Conservation (phyloP, 495 filamentous ascomycete species). For the Lophiotrema nucula region DNA sequence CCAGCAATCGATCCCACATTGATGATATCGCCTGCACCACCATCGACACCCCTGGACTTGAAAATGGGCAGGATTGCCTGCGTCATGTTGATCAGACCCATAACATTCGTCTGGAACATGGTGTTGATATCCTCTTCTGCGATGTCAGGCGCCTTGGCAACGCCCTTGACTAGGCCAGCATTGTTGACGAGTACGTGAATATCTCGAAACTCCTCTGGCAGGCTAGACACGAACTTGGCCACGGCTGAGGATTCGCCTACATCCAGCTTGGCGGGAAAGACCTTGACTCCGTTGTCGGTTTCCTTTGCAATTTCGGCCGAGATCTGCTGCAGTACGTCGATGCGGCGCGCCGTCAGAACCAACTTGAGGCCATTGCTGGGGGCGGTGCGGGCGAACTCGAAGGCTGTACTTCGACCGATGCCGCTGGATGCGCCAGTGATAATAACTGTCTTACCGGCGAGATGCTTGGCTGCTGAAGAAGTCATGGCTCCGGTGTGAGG, state of each 20-base stretch:
- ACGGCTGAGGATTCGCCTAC: slow-evolving; percentile 79
- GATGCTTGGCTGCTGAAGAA: no score
- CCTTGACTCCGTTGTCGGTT: slow-evolving; percentile 75
- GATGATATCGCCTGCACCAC: slow-evolving; percentile 90
- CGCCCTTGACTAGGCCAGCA: slow-evolving; percentile 89
- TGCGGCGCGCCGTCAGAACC: slow-evolving; percentile 79
- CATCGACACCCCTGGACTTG: slow-evolving; percentile 76
- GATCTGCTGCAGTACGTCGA: slow-evolving; percentile 72
- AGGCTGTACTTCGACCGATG: slow-evolving; percentile 80
- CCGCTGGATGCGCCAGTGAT: slow-evolving; percentile 93
- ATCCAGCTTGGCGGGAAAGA: slow-evolving; percentile 80
- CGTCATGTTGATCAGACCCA: slow-evolving; percentile 93
- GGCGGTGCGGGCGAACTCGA: slow-evolving; percentile 86
- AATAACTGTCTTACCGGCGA: slow-evolving; percentile 77
- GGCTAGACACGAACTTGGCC: slow-evolving; percentile 63
- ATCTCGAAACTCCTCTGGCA: slow-evolving; percentile 74
- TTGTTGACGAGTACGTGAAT: slow-evolving; percentile 95
- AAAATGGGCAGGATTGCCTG: slow-evolving; percentile 85
- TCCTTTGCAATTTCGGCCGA: slow-evolving; percentile 72
- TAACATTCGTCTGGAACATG: slow-evolving; percentile 92
- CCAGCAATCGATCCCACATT: slow-evolving; percentile 95
- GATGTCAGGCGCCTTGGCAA: slow-evolving; percentile 85
- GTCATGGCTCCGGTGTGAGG: no score
- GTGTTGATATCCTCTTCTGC: slow-evolving; percentile 72
- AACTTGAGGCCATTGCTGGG: slow-evolving; percentile 79